Evolutionary conservation across 129 eudicot genomes (phyloP).

Genomic region (Saposhnikovia divaricata): DNA sequence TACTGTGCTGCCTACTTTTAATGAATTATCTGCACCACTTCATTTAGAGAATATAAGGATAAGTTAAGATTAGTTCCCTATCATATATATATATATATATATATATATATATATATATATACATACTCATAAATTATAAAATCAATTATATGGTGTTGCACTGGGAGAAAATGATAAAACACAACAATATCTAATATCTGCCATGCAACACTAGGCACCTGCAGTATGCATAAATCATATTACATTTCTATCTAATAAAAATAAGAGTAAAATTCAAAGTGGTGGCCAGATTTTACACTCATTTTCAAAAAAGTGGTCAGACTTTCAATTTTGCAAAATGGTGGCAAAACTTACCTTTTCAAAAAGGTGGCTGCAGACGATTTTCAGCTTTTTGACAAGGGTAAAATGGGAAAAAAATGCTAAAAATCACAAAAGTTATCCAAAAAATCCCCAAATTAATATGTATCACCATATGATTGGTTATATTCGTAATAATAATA

Average conservation of each 20-base stretch:
- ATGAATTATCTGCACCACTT: conserved; percentile 20
- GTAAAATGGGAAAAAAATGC: too few species aligned
- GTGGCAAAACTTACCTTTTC: too few species aligned
- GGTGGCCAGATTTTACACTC: too few species aligned
- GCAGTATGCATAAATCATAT: background rate
- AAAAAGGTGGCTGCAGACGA: too few species aligned
- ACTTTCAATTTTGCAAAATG: too few species aligned
- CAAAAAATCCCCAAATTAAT: too few species aligned
- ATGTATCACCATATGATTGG: too few species aligned
- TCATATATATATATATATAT: background rate
- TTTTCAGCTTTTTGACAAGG: too few species aligned
- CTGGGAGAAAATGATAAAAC: background rate
- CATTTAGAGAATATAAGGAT: background rate
- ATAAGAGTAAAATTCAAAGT: too few species aligned
- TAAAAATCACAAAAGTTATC: too few species aligned
- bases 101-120: background rate
- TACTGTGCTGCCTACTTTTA: background rate
- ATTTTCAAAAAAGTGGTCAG: too few species aligned
- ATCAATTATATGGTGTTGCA: background rate
- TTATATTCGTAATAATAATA: too few species aligned
- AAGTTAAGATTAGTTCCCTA: background rate
- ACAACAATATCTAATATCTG: background rate
- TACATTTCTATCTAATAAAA: background rate
- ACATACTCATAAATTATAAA: background rate
- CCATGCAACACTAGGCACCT: background rate